Conservation (phyloP, 768 basidiomycete species). For the Rhodotorula kratochvilovae region DNA sequence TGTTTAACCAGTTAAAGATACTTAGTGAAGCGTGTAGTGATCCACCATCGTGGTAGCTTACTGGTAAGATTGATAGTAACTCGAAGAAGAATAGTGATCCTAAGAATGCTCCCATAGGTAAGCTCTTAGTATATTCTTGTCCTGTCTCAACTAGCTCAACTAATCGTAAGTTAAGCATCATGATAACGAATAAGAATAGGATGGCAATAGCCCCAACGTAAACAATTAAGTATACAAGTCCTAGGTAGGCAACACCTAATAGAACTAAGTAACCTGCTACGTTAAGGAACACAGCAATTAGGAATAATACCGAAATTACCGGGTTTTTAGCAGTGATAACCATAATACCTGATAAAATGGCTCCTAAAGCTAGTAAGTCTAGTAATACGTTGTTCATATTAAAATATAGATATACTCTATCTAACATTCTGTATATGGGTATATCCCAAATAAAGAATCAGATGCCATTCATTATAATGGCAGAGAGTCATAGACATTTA, state of each 20-base stretch:
- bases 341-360: too few relatives aligned
- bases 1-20: constrained; percentile 23
- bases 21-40: constrained; percentile 19
- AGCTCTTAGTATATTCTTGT: constrained; percentile 33
- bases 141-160: constrained; percentile 29
- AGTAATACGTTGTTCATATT: constrained; percentile 21
- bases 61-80: constrained; percentile 34
- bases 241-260: constrained; percentile 30
- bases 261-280: constrained; percentile 35
- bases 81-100: constrained; percentile 35
- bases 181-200: constrained; percentile 36
- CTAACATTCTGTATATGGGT: too few relatives aligned
- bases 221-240: constrained; percentile 33
- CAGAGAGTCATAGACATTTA: constrained; percentile 13
- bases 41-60: constrained; percentile 34
- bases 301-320: constrained; percentile 32
- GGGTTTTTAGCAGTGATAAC: too few relatives aligned
- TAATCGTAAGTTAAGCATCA: constrained; percentile 36
- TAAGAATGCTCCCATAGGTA: constrained; percentile 31
- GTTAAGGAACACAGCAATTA: constrained; percentile 29
- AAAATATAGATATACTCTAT: too few relatives aligned
- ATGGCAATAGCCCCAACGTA: constrained; percentile 36
- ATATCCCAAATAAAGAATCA: too few relatives aligned
- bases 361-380: too few relatives aligned
- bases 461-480: too few relatives aligned